phyloP scores from a whole-genome alignment of 1,284 basidiomycete genomes.

The Cutaneotrichosporon mucoides region DNA sequence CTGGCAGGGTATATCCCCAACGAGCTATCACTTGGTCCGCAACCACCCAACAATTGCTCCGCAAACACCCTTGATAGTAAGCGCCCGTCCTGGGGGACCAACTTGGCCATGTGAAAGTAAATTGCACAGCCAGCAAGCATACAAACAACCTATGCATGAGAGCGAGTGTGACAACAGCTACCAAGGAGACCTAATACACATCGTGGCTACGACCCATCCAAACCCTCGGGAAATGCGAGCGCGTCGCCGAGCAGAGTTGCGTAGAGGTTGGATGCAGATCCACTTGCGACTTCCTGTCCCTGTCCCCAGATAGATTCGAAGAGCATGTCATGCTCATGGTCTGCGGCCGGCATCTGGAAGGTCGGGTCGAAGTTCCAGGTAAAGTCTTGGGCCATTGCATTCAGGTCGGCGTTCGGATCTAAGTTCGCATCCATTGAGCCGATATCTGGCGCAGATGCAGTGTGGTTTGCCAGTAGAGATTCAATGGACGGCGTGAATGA shows the following conservation, averaged over 20 bases:
- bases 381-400: neutral
- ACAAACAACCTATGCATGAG: too few species aligned
- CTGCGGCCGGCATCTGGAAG: constrained; percentile 15
- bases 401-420: neutral
- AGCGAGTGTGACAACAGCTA: too few species aligned
- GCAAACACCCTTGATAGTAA: too few species aligned
- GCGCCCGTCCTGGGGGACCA: too few species aligned
- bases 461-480: neutral
- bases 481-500: neutral
- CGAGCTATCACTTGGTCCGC: too few species aligned
- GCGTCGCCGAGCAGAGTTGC: constrained; percentile 17
- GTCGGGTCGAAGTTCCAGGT: constrained; percentile 18
- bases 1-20: too few species aligned
- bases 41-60: too few species aligned
- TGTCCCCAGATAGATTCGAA: constrained; percentile 10
- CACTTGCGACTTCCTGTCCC: neutral
- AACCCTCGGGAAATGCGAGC: constrained; percentile 7
- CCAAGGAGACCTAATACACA: too few species aligned
- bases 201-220: neutral
- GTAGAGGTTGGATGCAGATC: constrained; percentile 9
- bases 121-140: too few species aligned
- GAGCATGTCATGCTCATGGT: constrained; percentile 15
- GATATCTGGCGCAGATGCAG: too few species aligned
- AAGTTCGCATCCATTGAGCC: too few species aligned
- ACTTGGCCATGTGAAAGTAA: too few species aligned